Evolutionary conservation across 352 stramenopile genomes (phyloP).

Genomic region (Globisporangium paroecandrum): DNA sequence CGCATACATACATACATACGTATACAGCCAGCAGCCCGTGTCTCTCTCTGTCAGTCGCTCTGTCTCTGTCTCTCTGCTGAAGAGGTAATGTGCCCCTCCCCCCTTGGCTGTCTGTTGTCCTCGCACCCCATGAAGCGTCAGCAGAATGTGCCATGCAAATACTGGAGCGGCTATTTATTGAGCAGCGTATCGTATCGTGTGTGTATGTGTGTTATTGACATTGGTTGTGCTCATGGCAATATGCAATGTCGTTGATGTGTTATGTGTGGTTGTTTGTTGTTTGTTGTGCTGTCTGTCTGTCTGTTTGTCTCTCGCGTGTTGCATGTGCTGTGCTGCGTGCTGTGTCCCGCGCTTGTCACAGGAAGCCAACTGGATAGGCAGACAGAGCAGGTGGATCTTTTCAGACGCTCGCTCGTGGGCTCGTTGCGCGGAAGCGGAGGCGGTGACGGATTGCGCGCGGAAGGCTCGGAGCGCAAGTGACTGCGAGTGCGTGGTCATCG

Average conservation of each 20-base stretch:
- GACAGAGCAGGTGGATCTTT: slow-evolving; percentile 1
- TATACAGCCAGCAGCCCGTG: neutral
- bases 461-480: neutral
- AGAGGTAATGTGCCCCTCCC: neutral
- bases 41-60: neutral
- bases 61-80: neutral
- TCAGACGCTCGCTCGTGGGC: neutral
- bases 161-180: neutral
- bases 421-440: neutral
- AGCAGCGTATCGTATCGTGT: neutral
- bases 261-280: neutral
- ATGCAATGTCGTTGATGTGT: neutral
- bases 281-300: neutral
- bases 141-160: neutral
- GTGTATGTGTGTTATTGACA: neutral
- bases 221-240: neutral
- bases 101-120: neutral
- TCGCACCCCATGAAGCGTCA: neutral
- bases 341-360: neutral
- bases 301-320: neutral
- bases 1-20: neutral
- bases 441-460: neutral
- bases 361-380: neutral
- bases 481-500: neutral
- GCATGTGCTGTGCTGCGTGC: neutral